phyloP scores from a whole-genome alignment of 2,329 filamentous ascomycete species.

The Calonectria henricotiae region DNA sequence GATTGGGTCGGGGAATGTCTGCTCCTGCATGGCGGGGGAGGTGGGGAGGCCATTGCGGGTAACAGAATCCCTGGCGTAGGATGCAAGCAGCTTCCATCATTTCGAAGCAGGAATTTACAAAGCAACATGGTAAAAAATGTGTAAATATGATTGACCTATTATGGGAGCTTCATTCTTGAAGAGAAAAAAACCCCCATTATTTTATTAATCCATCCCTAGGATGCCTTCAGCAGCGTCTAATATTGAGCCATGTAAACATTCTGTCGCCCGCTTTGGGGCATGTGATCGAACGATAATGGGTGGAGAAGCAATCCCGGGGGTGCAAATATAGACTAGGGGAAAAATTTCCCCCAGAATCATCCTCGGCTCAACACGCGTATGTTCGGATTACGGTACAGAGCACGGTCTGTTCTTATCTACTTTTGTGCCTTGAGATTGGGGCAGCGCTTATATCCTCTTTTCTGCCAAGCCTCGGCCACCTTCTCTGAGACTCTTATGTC shows the following conservation, averaged over 20 bases:
- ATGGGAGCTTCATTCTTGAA: too few species aligned
- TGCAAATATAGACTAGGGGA: neutral
- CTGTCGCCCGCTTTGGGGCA: conserved; percentile 6
- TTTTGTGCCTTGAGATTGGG: neutral
- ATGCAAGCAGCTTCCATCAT: neutral
- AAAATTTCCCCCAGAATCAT: neutral
- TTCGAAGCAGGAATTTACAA: neutral
- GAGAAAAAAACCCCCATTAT: too few species aligned
- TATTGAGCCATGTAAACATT: neutral
- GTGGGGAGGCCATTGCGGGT: neutral
- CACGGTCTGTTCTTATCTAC: neutral
- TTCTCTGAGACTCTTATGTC: neutral
- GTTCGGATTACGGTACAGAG: neutral
- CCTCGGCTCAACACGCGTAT: neutral
- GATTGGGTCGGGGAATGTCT: conserved; percentile 30
- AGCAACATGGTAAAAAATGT: neutral
- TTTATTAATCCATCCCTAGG: too few species aligned
- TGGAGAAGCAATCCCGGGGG: conserved; percentile 10
- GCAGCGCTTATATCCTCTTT: neutral
- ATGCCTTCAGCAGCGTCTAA: neutral
- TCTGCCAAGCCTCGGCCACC: neutral
- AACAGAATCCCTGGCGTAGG: neutral
- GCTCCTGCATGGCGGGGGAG: conserved; percentile 36
- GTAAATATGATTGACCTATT: too few species aligned
- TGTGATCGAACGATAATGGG: conserved; percentile 29